Conservation (phyloP, 805 yeast genomes). For the Cyberlindnera sargentensis region DNA sequence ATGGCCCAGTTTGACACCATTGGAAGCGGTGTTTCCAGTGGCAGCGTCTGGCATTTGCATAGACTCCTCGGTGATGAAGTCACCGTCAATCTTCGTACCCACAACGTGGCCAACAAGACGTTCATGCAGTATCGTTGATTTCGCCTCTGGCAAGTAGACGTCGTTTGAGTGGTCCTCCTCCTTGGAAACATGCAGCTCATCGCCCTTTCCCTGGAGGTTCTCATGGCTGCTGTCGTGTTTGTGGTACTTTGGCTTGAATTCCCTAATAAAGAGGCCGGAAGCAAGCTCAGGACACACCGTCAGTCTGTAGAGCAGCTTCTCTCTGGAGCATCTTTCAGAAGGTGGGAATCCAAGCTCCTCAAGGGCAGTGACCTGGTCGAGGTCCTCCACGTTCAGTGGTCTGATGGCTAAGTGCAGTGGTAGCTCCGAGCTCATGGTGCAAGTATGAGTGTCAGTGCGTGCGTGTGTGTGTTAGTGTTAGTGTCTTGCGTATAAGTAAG, state of each 20-base stretch:
- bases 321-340: slow-evolving; percentile 60
- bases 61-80: slow-evolving; percentile 44
- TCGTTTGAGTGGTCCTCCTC: slow-evolving; percentile 25
- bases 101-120: slow-evolving; percentile 73
- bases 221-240: slow-evolving; percentile 8
- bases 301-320: slow-evolving; percentile 61
- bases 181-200: slow-evolving; percentile 7
- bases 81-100: slow-evolving; percentile 60
- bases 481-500: too few relatives aligned
- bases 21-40: slow-evolving; percentile 19
- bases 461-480: too few relatives aligned
- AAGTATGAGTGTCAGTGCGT: neutral
- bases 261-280: slow-evolving; percentile 78
- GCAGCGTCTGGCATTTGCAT: slow-evolving; percentile 50
- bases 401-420: slow-evolving; percentile 64
- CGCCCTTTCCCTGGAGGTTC: slow-evolving; percentile 22
- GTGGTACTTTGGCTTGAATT: slow-evolving; percentile 31
- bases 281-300: slow-evolving; percentile 84
- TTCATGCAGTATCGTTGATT: slow-evolving; percentile 42
- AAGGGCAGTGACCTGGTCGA: slow-evolving; percentile 50
- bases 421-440: slow-evolving; percentile 24
- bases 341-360: slow-evolving; percentile 68
- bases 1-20: slow-evolving; percentile 44
- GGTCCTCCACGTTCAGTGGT: slow-evolving; percentile 73
- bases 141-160: slow-evolving; percentile 21